Evolutionary conservation across 2,329 filamentous ascomycete genomes (phyloP).

Genomic region (Neocucurbitaria cava): DNA sequence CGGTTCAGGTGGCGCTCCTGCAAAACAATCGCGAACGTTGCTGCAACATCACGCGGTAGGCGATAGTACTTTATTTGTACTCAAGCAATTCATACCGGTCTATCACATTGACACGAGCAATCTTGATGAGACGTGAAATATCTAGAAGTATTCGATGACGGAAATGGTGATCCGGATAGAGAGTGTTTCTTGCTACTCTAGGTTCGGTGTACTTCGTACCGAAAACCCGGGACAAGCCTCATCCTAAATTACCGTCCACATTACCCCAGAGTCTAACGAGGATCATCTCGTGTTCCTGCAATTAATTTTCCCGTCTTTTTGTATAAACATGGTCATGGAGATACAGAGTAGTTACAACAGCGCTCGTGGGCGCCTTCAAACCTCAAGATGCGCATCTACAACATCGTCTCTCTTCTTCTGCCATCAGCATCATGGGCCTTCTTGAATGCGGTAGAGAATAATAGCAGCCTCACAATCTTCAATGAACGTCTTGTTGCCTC

Average conservation of each 20-base stretch:
- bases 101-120: too few relatives aligned
- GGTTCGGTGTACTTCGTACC: constrained; percentile 23
- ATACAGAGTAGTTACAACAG: constrained; percentile 1
- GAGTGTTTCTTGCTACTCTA: not conserved
- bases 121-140: too few relatives aligned
- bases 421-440: constrained; percentile 19
- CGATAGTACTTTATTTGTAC: too few relatives aligned
- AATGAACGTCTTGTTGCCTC: constrained; percentile 56
- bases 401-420: constrained; percentile 15
- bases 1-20: too few relatives aligned
- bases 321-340: constrained; percentile 17
- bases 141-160: too few relatives aligned
- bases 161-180: too few relatives aligned
- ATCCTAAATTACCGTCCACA: constrained; percentile 16
- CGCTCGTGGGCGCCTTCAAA: not conserved
- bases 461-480: constrained; percentile 45
- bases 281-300: constrained; percentile 11
- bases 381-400: constrained; percentile 21
- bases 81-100: too few relatives aligned
- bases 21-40: too few relatives aligned
- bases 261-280: constrained; percentile 21
- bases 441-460: constrained; percentile 25
- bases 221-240: constrained; percentile 18
- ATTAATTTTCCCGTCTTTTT: constrained; percentile 28
- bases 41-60: too few relatives aligned